Conservation (phyloP, 2,329 filamentous ascomycete genomes). For the Ophiocordyceps sinensis region DNA sequence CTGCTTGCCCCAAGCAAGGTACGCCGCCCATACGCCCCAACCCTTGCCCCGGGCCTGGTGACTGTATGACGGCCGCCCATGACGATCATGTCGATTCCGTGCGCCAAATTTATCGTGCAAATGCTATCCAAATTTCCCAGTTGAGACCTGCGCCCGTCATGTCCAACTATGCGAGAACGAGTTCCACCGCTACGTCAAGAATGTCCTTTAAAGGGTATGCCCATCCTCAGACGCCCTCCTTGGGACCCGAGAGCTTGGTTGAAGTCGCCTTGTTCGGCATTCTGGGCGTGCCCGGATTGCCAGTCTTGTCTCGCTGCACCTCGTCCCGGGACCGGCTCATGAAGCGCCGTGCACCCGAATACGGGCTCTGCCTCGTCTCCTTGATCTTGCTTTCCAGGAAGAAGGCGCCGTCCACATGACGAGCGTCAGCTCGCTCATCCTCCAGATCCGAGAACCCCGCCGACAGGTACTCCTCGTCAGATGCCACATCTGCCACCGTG, state of each 20-base stretch:
- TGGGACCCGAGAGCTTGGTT: slow-evolving; percentile 18
- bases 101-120: too few relatives aligned
- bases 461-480: slow-evolving; percentile 62
- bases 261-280: slow-evolving; percentile 20
- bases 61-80: too few relatives aligned
- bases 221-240: slow-evolving; percentile 16
- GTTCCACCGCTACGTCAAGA: not conserved
- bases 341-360: slow-evolving; percentile 22
- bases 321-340: slow-evolving; percentile 19
- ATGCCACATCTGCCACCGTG: slow-evolving; percentile 45
- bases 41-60: not conserved
- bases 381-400: slow-evolving; percentile 48
- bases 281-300: slow-evolving; percentile 26
- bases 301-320: slow-evolving; percentile 17
- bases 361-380: slow-evolving; percentile 40
- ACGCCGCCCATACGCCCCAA: slow-evolving; percentile 2
- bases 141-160: not conserved
- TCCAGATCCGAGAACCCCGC: slow-evolving; percentile 72
- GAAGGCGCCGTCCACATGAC: slow-evolving; percentile 31
- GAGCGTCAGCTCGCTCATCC: slow-evolving; percentile 31
- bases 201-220: not conserved
- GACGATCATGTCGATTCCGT: too few relatives aligned
- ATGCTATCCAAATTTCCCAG: too few relatives aligned
- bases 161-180: not conserved
- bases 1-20: not conserved